phyloP scores from a whole-genome alignment of 306 rosid genomes.

The Trifolium fragiferum region DNA sequence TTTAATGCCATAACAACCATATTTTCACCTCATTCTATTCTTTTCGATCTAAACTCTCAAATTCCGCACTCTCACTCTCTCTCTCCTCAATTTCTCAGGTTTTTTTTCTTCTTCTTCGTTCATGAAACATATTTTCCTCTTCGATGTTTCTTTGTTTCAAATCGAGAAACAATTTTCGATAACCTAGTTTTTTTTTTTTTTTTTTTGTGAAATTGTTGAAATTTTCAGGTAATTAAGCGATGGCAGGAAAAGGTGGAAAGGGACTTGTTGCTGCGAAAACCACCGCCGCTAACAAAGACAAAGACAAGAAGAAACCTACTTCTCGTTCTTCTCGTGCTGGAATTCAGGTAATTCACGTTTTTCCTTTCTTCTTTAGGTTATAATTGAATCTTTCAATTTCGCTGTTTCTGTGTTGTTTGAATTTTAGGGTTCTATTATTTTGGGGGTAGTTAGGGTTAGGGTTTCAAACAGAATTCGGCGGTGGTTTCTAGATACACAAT shows the following conservation, averaged over 20 bases:
- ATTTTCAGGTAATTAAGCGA: constrained; percentile 42
- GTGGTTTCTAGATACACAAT: background rate
- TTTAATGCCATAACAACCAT: background rate
- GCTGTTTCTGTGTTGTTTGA: background rate
- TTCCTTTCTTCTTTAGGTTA: background rate
- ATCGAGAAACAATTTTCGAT: background rate
- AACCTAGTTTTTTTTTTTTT: too few relatives aligned
- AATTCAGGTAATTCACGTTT: constrained; percentile 59
- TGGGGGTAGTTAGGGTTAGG: background rate
- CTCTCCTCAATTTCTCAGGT: background rate
- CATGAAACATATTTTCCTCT: background rate
- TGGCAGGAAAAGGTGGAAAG: constrained; percentile 99
- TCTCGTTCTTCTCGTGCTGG: constrained; percentile 99
- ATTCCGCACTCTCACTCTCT: background rate
- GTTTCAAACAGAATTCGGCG: background rate
- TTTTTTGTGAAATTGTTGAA: background rate
- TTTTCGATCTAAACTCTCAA: background rate
- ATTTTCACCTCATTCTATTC: background rate
- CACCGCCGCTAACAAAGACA: constrained; percentile 84
- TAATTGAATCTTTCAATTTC: background rate
- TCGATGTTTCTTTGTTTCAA: background rate
- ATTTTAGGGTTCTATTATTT: background rate
- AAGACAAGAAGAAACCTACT: constrained; percentile 85
- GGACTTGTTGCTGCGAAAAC: constrained; percentile 94
- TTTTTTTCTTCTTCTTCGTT: background rate